Base-by-base conservation (phyloP, 2,329 filamentous ascomycete genomes). In the Alternaria dauci region DNA sequence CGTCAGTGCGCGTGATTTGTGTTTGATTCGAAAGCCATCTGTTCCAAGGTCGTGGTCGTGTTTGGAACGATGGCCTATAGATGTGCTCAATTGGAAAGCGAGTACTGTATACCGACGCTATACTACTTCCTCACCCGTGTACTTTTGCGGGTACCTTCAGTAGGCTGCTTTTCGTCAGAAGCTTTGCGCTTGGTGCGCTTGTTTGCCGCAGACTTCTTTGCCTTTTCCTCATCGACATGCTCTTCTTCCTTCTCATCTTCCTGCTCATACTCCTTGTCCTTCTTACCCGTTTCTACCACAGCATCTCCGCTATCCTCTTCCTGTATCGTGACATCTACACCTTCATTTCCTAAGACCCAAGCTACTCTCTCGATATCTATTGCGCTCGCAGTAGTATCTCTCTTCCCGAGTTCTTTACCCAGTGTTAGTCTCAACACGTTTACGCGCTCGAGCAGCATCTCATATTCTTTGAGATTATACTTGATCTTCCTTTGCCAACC, bases 381-480 rank as follows among this genome's bases (percentile, higher is more conserved):
- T 8, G 53, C 58, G 6, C 28, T 44, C 14, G 28, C 57, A 8
- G 18, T 32, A 18, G 14, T 12, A 73, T 61, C 64, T 47, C 71
- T 70, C 63, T 65, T 87, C 71, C 91, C 85, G 51, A 91, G 73
- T 2, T 9, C 47, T 39, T 18, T 50, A 5, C 59, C 61, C 58
- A 77, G 50, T 36, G 75, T 72, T 57, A 23, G 34, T 50, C 63
- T 64, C 52, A 81, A 23, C 52, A 64, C 61, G 51, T 66, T 38
- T 7, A 82, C 71, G 26, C 61, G 69, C 5, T 74, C 70, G 36
- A 83, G 81, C 25, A 94, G 74, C n/a, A 79, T 76, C 41, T 80
- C 76, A 68, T 93, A 94, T 78, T 94, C 91, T 67, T 88, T 88
- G 20, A 80, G 76, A 42, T 83, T 89, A 77, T 95, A 95, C 77